Evolutionary conservation across 257 asterid genomes (phyloP).

Genomic region (Solanum pennellii): DNA sequence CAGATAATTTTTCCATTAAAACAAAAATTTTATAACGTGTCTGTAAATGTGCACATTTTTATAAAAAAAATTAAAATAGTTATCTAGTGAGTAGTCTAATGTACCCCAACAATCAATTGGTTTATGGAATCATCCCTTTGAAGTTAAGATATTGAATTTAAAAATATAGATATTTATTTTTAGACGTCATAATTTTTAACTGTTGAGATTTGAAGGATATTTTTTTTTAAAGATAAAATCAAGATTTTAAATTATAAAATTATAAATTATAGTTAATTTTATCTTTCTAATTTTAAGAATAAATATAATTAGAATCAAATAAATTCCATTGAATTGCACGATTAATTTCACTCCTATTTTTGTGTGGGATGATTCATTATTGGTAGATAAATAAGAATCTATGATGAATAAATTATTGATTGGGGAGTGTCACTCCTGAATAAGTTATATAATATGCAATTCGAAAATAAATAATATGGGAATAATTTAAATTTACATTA

Average conservation of each 20-base stretch:
- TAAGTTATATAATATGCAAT: too few relatives aligned
- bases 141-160: not conserved
- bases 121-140: not conserved
- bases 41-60: not conserved
- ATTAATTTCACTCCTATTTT: too few relatives aligned
- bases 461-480: too few relatives aligned
- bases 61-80: not conserved
- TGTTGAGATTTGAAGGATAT: accelerated
- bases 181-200: not conserved
- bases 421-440: too few relatives aligned
- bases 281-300: too few relatives aligned
- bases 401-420: too few relatives aligned
- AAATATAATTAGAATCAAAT: too few relatives aligned
- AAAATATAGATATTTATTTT: not conserved
- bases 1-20: not conserved
- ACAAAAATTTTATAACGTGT: not conserved
- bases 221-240: too few relatives aligned
- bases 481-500: too few relatives aligned
- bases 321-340: too few relatives aligned
- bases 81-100: not conserved
- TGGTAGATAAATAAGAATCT: not conserved
- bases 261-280: too few relatives aligned
- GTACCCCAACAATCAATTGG: not conserved
- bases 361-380: not conserved
- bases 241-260: too few relatives aligned